phyloP scores from a whole-genome alignment of 2,329 filamentous ascomycete species.

The Tolypocladium tropicale region DNA sequence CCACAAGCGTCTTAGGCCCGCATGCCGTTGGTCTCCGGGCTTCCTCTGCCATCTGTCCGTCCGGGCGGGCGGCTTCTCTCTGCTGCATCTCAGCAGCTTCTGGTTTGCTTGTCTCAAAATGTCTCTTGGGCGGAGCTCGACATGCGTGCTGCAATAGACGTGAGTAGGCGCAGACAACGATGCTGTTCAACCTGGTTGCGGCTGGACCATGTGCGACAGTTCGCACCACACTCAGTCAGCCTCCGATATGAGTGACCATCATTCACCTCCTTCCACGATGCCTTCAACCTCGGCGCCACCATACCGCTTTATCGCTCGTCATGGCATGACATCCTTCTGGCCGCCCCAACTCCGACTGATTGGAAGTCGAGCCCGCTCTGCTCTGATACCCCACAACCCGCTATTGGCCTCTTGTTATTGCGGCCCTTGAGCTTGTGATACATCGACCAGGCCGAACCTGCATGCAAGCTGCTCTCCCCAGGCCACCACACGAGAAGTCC shows the following conservation, averaged over 20 bases:
- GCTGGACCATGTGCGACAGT: background rate
- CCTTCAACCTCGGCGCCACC: background rate
- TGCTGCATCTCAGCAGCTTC: background rate
- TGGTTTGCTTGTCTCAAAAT: background rate
- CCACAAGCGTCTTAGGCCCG: background rate
- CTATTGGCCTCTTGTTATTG: background rate
- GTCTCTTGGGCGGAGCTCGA: background rate
- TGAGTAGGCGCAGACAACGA: background rate
- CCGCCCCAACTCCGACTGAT: background rate
- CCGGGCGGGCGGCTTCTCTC: background rate
- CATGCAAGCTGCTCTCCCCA: background rate
- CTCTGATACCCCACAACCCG: constrained; percentile 1
- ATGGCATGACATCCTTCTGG: background rate
- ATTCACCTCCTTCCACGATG: background rate
- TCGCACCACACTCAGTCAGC: background rate
- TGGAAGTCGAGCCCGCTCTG: background rate
- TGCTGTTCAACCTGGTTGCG: background rate
- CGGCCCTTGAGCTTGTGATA: background rate
- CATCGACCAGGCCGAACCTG: background rate
- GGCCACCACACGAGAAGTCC: background rate
- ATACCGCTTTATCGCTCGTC: background rate
- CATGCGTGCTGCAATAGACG: background rate
- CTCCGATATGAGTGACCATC: background rate
- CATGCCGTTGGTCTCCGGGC: background rate
- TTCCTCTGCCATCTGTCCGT: too few species aligned